Conservation (phyloP, 306 rosid genomes). For the Alnus glutinosa region DNA sequence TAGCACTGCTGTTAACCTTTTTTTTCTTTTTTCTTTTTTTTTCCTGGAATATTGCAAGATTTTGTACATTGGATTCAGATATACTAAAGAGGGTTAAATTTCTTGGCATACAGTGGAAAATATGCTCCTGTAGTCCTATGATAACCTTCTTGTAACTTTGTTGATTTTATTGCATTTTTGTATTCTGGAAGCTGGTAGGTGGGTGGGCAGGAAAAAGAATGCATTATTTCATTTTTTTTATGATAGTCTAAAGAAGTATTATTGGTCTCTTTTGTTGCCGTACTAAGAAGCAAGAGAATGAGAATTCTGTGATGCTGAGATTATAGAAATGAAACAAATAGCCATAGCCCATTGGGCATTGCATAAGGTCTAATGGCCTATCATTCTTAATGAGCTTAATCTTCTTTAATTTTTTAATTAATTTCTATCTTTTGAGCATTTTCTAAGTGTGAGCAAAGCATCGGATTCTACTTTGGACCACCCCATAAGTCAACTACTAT, state of each 20-base stretch:
- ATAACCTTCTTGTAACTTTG: background rate
- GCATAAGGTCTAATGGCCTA: too few species aligned
- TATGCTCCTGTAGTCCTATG: background rate
- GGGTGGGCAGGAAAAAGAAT: background rate
- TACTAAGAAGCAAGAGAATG: conserved; percentile 28
- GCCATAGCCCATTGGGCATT: too few species aligned
- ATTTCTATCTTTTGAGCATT: background rate
- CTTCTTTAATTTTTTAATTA: background rate
- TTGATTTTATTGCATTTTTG: too few species aligned
- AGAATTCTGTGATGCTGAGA: conserved; percentile 29
- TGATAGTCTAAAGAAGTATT: conserved; percentile 3
- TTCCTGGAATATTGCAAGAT: too few species aligned
- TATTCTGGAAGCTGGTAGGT: background rate
- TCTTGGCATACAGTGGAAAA: background rate
- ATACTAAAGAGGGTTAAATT: background rate
- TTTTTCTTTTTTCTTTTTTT: too few species aligned
- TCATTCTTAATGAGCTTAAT: background rate
- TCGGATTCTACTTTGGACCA: background rate
- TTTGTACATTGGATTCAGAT: too few species aligned
- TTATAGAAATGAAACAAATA: background rate
- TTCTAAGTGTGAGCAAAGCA: background rate
- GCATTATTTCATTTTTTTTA: background rate
- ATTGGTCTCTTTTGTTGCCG: conserved; percentile 26
- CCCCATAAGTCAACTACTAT: background rate
- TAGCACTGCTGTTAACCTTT: too few species aligned